A percentile compares a stretch with the other conserved stretches of the same genome.
phyloP scores from a whole-genome alignment of 2,329 filamentous ascomycete species.

The Cadophora gregata region DNA sequence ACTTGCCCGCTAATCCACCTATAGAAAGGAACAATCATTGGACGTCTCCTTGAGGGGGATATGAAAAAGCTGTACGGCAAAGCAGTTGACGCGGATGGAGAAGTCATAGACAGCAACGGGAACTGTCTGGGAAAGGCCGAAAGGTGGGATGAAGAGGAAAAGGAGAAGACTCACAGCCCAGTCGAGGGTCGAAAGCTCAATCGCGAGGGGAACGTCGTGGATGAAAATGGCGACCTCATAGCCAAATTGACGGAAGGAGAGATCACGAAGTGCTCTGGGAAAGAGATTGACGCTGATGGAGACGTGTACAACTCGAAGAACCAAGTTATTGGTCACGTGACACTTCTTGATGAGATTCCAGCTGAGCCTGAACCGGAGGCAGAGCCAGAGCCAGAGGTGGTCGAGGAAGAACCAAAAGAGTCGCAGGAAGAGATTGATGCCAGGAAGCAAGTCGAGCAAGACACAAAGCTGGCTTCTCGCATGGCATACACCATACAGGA shows the following conservation, averaged over 20 bases:
- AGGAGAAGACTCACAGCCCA: constrained; percentile 57
- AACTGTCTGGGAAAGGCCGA: constrained; percentile 64
- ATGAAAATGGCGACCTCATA: constrained; percentile 64
- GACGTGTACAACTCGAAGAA: constrained; percentile 75
- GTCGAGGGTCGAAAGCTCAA: constrained; percentile 62
- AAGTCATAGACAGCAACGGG: constrained; percentile 78
- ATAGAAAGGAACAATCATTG: constrained; percentile 74
- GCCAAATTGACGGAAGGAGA: constrained; percentile 74
- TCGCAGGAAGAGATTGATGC: constrained; percentile 64
- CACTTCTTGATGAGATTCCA: constrained; percentile 66
- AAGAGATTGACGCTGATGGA: constrained; percentile 73
- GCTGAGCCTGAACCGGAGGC: constrained; percentile 24
- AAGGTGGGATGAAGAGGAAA: constrained; percentile 63
- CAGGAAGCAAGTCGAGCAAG: constrained; percentile 64
- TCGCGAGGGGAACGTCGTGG: constrained; percentile 63
- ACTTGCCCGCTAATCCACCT: no score
- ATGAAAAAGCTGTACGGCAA: constrained; percentile 75
- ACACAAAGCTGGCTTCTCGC: constrained; percentile 78
- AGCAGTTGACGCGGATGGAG: constrained; percentile 79
- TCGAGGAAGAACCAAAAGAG: constrained; percentile 54
- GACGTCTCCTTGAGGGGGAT: constrained; percentile 73
- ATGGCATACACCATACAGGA: constrained; percentile 76
- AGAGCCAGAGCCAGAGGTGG: constrained; percentile 35
- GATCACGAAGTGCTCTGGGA: constrained; percentile 66
- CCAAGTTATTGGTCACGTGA: constrained; percentile 69